These are phyloP conservation scores for Nidula niveotomentosa DNA, from an alignment of 1,284 basidiomycete genomes.

Conservation along the genomic window DNA sequence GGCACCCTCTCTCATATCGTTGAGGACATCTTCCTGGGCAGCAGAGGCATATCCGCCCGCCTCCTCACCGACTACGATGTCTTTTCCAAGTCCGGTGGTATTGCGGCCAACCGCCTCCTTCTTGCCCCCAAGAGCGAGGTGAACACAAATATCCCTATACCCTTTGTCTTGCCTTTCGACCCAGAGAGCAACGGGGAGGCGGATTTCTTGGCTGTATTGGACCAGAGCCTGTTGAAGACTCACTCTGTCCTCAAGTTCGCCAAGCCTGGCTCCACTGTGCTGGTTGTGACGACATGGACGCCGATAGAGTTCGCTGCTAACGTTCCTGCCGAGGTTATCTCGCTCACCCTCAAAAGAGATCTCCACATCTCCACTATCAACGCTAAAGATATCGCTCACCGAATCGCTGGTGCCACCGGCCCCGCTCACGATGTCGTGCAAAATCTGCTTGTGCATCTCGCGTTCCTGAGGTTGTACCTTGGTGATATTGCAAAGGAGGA, in stretches of 20 bases:
- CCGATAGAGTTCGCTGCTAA: slow-evolving; percentile 57
- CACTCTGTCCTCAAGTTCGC: slow-evolving; percentile 63
- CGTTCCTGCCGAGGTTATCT: slow-evolving; percentile 41
- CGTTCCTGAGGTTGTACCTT: slow-evolving; percentile 73
- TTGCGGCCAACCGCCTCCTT: slow-evolving; percentile 60
- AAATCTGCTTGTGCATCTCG: slow-evolving; percentile 56
- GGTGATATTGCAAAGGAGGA: slow-evolving; percentile 56
- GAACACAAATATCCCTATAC: slow-evolving; percentile 42
- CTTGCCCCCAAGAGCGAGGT: slow-evolving; percentile 45
- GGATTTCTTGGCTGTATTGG: slow-evolving; percentile 74
- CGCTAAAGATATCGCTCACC: slow-evolving; percentile 39
- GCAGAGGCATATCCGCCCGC: slow-evolving; percentile 49
- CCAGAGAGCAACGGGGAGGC: slow-evolving; percentile 41
- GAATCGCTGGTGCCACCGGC: slow-evolving; percentile 29
- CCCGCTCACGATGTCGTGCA: slow-evolving; percentile 42
- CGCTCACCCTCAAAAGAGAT: slow-evolving; percentile 42
- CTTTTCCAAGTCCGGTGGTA: slow-evolving; percentile 68
- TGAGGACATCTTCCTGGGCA: slow-evolving; percentile 57
- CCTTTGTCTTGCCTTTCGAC: slow-evolving; percentile 51
- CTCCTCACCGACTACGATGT: slow-evolving; percentile 66
- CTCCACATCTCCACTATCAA: slow-evolving; percentile 64
- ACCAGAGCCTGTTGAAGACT: slow-evolving; percentile 64
- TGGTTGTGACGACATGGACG: slow-evolving; percentile 65
- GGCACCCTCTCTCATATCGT: slow-evolving; percentile 54
- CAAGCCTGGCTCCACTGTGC: slow-evolving; percentile 53